Percentiles rank a stretch among this genome's conserved stretches.
These are phyloP conservation scores for Verticillium nubilum DNA, from an alignment of 2,329 filamentous ascomycete species.

Conservation along the genomic window DNA sequence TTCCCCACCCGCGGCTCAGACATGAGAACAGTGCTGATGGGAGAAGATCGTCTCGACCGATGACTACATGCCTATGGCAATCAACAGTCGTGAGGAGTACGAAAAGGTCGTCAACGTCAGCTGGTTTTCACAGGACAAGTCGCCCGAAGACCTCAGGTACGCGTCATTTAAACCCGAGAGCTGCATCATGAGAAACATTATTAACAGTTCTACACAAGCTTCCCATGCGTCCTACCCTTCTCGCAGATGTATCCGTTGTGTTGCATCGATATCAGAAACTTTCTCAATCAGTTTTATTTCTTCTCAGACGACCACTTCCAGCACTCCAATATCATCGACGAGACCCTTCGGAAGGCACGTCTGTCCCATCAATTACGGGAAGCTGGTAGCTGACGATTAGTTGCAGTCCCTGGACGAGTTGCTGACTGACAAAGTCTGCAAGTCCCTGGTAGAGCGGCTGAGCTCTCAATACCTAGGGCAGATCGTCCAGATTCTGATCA, in stretches of 20 bases:
- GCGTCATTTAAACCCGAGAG: conserved; percentile 18
- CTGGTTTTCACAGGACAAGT: conserved; percentile 87
- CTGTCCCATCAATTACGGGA: not conserved
- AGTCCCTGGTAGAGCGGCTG: conserved; percentile 80
- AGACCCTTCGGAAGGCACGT: conserved; percentile 71
- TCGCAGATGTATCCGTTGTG: conserved; percentile 98
- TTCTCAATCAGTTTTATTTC: conserved; percentile 96
- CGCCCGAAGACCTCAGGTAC: conserved; percentile 68
- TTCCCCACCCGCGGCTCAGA: not conserved
- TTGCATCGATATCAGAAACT: conserved; percentile 97
- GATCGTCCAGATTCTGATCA: conserved; percentile 97
- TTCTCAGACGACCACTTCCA: conserved; percentile 96
- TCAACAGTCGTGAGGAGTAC: conserved; percentile 84
- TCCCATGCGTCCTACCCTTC: conserved; percentile 93
- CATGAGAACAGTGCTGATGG: conserved; percentile 6
- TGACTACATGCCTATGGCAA: conserved; percentile 99
- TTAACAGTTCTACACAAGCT: conserved; percentile 43
- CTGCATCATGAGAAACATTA: conserved; percentile 1
- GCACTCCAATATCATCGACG: conserved; percentile 83
- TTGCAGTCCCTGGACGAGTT: conserved; percentile 82
- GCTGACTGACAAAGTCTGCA: conserved; percentile 87
- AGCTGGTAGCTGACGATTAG: not conserved
- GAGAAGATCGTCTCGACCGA: conserved; percentile 72
- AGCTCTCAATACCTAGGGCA: conserved; percentile 93
- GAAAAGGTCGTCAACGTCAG: conserved; percentile 93